Percentiles rank a stretch among this genome's conserved stretches.
phyloP scores from a whole-genome alignment of 148 eudicot species.

The Selenicereus undatus region DNA sequence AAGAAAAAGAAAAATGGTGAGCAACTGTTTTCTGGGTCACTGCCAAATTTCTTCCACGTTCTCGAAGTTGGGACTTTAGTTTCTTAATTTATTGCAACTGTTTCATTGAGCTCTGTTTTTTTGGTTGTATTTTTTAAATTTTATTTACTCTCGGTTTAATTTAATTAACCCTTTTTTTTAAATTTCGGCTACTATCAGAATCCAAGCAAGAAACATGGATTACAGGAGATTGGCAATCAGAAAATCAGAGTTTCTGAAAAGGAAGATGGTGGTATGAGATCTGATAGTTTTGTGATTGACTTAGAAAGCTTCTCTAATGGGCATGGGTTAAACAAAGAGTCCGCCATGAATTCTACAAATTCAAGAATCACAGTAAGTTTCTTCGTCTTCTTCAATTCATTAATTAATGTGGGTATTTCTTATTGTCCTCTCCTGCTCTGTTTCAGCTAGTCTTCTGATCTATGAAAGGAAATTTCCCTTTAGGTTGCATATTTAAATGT shows the following conservation, averaged over 20 bases:
- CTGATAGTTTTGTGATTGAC: slow-evolving; percentile 62
- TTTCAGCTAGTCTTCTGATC: neutral
- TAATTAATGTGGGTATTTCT: neutral
- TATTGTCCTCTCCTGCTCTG: neutral
- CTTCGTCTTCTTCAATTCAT: neutral
- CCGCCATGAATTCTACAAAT: slow-evolving; percentile 22
- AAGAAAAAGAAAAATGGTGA: slow-evolving; percentile 13
- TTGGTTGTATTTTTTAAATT: too few relatives aligned
- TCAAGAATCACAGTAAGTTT: slow-evolving; percentile 62
- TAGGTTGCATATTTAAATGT: too few relatives aligned
- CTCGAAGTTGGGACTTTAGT: neutral
- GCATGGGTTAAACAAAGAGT: slow-evolving; percentile 41
- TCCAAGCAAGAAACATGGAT: slow-evolving; percentile 9
- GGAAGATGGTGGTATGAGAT: slow-evolving; percentile 23
- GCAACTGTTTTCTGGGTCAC: neutral
- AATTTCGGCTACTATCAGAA: slow-evolving; percentile 1
- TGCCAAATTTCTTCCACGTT: neutral
- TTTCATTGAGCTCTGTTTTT: slow-evolving; percentile 17
- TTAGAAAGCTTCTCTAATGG: slow-evolving; percentile 53
- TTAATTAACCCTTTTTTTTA: too few relatives aligned
- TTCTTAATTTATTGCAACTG: neutral
- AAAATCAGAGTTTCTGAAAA: slow-evolving; percentile 36
- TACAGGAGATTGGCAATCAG: slow-evolving; percentile 19
- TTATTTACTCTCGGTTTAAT: neutral
- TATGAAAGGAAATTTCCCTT: too few relatives aligned